These are phyloP conservation scores for Phytophthora capsici DNA, from an alignment of 352 stramenopile genomes.

Conservation along the genomic window DNA sequence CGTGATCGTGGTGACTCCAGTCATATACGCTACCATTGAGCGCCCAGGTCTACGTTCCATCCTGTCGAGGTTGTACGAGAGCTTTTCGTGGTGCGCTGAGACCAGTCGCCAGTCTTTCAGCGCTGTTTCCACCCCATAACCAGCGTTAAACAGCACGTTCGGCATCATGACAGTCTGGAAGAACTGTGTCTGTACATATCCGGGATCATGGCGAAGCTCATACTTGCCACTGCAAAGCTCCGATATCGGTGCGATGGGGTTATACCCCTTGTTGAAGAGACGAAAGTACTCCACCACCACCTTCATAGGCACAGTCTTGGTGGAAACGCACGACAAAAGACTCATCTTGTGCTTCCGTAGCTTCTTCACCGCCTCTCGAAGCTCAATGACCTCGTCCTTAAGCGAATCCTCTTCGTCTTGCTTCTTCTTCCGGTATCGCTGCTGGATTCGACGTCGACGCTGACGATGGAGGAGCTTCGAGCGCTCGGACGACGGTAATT, in stretches of 20 bases:
- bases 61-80: neutral
- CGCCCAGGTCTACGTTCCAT: neutral
- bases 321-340: neutral
- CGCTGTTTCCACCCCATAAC: neutral
- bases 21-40: neutral
- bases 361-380: neutral
- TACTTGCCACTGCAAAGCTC: neutral
- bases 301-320: neutral
- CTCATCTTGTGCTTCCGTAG: neutral
- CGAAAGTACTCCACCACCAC: slow-evolving; percentile 20
- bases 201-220: neutral
- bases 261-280: slow-evolving; percentile 11
- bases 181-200: slow-evolving; percentile 3
- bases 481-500: neutral
- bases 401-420: neutral
- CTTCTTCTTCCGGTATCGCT: slow-evolving; percentile 12
- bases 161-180: neutral
- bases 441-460: slow-evolving; percentile 6
- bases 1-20: neutral
- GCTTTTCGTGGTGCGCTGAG: slow-evolving; percentile 2
- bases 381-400: neutral
- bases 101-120: slow-evolving; percentile 15
- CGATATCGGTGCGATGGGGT: neutral
- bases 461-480: neutral
- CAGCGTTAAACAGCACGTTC: neutral